phyloP scores from a whole-genome alignment of 1,139 yeast species.

The Candida sojae region DNA sequence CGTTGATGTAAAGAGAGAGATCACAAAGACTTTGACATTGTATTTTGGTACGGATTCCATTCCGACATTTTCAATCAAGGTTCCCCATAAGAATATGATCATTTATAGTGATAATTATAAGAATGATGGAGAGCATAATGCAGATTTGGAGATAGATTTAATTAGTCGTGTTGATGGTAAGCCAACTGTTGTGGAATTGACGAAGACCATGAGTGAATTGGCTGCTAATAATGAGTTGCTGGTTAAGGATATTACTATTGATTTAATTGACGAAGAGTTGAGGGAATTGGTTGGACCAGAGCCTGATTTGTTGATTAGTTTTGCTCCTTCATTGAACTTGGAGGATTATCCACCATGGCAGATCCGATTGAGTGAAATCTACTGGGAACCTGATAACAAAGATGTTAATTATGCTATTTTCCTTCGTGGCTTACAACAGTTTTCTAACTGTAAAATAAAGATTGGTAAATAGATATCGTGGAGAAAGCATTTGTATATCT shows the following conservation, averaged over 20 bases:
- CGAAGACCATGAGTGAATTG: constrained; percentile 82
- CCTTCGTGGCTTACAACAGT: constrained; percentile 78
- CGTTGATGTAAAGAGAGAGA: constrained; percentile 58
- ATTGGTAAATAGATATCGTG: constrained; percentile 60
- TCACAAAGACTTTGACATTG: constrained; percentile 59
- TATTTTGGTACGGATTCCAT: constrained; percentile 75
- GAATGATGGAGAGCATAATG: constrained; percentile 14
- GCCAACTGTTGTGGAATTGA: constrained; percentile 82
- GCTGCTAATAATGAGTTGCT: constrained; percentile 63
- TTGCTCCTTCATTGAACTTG: constrained; percentile 83
- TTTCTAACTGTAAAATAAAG: constrained; percentile 79
- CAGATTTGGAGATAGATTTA: constrained; percentile 64
- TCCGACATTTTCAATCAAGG: constrained; percentile 60
- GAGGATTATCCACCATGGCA: constrained; percentile 99
- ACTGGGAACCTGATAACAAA: constrained; percentile 84
- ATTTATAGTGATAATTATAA: constrained; percentile 38
- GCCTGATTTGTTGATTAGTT: constrained; percentile 83
- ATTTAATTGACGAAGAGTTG: constrained; percentile 73
- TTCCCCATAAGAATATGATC: constrained; percentile 61
- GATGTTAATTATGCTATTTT: constrained; percentile 84
- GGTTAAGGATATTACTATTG: constrained; percentile 70
- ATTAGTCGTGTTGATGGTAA: constrained; percentile 84
- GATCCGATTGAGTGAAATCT: constrained; percentile 83
- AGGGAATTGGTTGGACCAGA: constrained; percentile 79
- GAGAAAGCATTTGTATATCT: too few relatives aligned